Percentiles rank a stretch among this genome's conserved stretches.
Evolutionary conservation across 169 alveolate genomes (phyloP).

Genomic region (Plasmodium sp.): DNA sequence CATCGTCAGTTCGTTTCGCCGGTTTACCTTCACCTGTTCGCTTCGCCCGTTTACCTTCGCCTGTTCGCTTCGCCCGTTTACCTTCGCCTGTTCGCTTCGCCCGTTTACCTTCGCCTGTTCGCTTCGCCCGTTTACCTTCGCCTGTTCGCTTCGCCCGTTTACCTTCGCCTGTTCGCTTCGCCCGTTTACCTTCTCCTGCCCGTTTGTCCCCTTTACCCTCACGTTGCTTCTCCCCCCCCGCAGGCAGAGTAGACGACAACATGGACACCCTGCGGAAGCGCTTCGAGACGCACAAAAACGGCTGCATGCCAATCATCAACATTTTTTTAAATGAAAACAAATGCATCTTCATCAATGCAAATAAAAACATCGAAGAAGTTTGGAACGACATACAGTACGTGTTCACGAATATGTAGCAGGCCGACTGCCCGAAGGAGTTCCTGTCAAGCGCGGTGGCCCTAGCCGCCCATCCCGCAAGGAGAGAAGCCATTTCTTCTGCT

Average conservation of each 20-base stretch:
- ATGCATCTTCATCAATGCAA: slow-evolving; percentile 85
- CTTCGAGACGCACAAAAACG: slow-evolving; percentile 92
- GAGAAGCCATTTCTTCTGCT: neutral
- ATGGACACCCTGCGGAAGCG: slow-evolving; percentile 93
- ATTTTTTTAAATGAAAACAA: slow-evolving; percentile 85
- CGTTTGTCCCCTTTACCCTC: too few relatives aligned
- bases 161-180: neutral
- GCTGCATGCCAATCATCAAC: slow-evolving; percentile 93
- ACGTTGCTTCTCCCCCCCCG: neutral
- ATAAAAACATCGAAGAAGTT: slow-evolving; percentile 84
- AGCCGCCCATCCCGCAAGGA: neutral
- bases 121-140: too few relatives aligned
- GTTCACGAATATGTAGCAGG: slow-evolving; percentile 52
- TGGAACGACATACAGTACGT: slow-evolving; percentile 81
- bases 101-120: neutral
- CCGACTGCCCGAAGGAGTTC: neutral
- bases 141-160: neutral
- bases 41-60: too few relatives aligned
- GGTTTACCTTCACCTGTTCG: neutral
- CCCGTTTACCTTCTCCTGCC: neutral
- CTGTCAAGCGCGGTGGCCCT: neutral
- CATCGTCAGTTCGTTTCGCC: neutral
- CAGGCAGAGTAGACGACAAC: slow-evolving; percentile 97
- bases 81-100: neutral
- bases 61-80: neutral